phyloP scores from a whole-genome alignment of 2,329 filamentous ascomycete species.

The Fusarium agapanthi region DNA sequence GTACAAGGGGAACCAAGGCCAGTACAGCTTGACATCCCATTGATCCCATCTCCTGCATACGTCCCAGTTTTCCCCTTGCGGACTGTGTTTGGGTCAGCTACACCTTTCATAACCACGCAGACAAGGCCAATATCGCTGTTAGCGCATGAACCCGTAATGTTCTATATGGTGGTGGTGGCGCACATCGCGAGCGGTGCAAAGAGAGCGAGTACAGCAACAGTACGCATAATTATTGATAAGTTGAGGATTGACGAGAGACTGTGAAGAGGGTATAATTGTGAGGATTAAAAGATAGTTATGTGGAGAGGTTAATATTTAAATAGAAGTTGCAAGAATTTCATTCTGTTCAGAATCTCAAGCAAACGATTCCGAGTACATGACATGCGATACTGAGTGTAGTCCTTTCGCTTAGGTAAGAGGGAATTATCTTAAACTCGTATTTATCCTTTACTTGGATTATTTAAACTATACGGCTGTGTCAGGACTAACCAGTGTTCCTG shows the following conservation, averaged over 20 bases:
- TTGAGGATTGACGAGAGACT: neutral
- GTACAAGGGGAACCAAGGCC: neutral
- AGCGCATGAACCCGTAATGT: neutral
- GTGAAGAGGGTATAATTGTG: neutral
- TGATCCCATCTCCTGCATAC: neutral
- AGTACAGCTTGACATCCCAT: neutral
- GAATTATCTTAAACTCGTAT: neutral
- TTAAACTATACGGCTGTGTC: neutral
- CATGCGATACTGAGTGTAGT: neutral
- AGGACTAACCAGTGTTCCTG: neutral
- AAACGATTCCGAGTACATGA: no score
- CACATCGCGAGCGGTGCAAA: neutral
- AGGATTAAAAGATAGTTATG: rapidly evolving
- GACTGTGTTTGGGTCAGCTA: neutral
- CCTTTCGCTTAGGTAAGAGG: no score
- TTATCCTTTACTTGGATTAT: neutral
- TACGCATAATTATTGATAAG: neutral
- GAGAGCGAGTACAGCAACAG: neutral
- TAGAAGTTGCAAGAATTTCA: neutral
- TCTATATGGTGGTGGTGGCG: neutral
- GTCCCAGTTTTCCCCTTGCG: neutral
- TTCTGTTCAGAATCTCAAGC: rapidly evolving
- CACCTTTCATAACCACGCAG: neutral
- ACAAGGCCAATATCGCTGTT: neutral
- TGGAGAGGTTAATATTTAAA: no score